Conservation (phyloP, 2,329 filamentous ascomycete species). For the Torrubiellomyces zombiae region DNA sequence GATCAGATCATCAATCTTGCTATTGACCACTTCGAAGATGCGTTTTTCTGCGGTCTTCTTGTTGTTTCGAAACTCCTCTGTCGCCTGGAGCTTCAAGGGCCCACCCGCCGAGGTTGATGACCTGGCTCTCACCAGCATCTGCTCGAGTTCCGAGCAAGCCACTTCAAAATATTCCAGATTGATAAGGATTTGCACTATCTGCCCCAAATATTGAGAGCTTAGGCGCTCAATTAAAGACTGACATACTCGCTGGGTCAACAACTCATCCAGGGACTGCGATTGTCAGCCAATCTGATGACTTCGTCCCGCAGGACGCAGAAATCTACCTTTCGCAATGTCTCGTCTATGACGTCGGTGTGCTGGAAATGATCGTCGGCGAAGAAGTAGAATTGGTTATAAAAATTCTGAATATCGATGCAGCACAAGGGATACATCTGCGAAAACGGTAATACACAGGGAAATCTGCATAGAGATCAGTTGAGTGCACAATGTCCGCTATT, state of each 20-base stretch:
- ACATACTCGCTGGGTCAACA: slow-evolving; percentile 88
- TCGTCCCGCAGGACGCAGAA: too few species aligned
- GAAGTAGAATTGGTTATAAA: slow-evolving; percentile 95
- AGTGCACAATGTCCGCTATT: too few species aligned
- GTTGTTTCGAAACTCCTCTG: slow-evolving; percentile 69
- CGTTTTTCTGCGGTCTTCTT: slow-evolving; percentile 95
- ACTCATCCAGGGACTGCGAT: slow-evolving; percentile 67
- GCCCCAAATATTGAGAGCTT: slow-evolving; percentile 82
- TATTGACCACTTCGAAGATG: slow-evolving; percentile 96
- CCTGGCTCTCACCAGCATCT: slow-evolving; percentile 67
- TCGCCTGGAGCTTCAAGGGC: slow-evolving; percentile 64
- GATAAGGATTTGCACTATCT: slow-evolving; percentile 96
- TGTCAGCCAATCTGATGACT: neutral
- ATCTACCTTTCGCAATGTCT: slow-evolving; percentile 61
- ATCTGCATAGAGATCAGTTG: too few species aligned
- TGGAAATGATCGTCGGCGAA: slow-evolving; percentile 95
- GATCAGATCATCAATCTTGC: slow-evolving; percentile 93
- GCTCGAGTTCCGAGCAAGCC: slow-evolving; percentile 79
- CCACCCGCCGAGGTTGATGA: slow-evolving; percentile 69
- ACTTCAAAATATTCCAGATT: slow-evolving; percentile 95
- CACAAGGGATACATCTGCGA: slow-evolving; percentile 98
- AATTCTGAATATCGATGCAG: slow-evolving; percentile 95
- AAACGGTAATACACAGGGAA: slow-evolving; percentile 91
- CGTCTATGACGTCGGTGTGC: slow-evolving; percentile 76
- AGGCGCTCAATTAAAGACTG: slow-evolving; percentile 75